Conservation (phyloP, 2,329 filamentous ascomycete genomes). For the Claviceps sorghi region DNA sequence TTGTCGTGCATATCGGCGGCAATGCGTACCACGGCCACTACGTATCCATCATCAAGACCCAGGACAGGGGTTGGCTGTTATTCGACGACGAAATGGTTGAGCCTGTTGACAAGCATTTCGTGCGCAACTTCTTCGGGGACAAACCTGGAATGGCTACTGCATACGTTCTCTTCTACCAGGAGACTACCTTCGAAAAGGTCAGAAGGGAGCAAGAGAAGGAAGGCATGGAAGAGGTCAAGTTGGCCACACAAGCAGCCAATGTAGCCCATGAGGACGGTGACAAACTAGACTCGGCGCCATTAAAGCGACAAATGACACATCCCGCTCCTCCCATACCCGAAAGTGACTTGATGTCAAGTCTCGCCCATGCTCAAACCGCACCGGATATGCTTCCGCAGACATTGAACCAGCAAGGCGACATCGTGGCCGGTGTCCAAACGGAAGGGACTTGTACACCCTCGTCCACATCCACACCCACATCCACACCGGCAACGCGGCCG, state of each 20-base stretch:
- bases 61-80: constrained; percentile 86
- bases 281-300: constrained; percentile 25
- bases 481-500: neutral
- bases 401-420: constrained; percentile 5
- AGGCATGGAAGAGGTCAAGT: constrained; percentile 46
- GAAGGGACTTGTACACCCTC: neutral
- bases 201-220: constrained; percentile 73
- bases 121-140: constrained; percentile 94
- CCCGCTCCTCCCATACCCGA: constrained; percentile 32
- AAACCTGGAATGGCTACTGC: constrained; percentile 82
- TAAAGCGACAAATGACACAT: constrained; percentile 37
- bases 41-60: constrained; percentile 92
- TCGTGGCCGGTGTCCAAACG: constrained; percentile 5
- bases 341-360: constrained; percentile 37
- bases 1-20: constrained; percentile 92
- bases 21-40: constrained; percentile 97
- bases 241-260: constrained; percentile 42
- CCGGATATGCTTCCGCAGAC: constrained; percentile 24
- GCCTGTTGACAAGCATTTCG: constrained; percentile 90
- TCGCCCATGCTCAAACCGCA: constrained; percentile 54
- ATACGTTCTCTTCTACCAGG: constrained; percentile 95
- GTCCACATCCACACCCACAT: neutral
- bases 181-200: constrained; percentile 58
- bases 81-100: constrained; percentile 99
- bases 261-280: constrained; percentile 35